Percentiles rank a stretch among this genome's conserved stretches.
These are phyloP conservation scores for Olyra latifolia DNA, from an alignment of 176 grass and related monocot genomes.

Conservation along the genomic window DNA sequence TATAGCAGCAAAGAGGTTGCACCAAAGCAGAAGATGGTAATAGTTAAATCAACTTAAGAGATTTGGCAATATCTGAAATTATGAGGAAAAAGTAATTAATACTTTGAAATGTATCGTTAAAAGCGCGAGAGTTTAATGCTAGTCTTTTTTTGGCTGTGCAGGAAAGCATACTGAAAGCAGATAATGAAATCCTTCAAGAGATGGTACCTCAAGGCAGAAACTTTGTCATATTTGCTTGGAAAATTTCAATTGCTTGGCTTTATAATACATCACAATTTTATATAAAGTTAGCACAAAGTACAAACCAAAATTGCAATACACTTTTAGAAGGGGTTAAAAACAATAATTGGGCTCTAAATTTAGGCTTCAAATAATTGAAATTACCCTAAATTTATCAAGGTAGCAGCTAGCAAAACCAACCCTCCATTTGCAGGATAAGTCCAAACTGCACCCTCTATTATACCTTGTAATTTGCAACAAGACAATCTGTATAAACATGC, in stretches of 20 bases:
- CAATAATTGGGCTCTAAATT: background rate
- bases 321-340: background rate
- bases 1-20: background rate
- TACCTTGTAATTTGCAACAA: background rate
- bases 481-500: background rate
- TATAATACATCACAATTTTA: background rate
- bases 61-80: background rate
- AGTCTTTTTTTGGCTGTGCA: background rate
- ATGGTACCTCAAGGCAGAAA: constrained; percentile 31
- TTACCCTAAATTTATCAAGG: background rate
- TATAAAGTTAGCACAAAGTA: background rate
- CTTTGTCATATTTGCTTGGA: background rate
- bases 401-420: constrained; percentile 1
- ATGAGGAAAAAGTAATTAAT: background rate
- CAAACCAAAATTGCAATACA: background rate
- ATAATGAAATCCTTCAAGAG: constrained; percentile 35
- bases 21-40: background rate
- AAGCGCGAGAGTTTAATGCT: background rate
- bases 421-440: background rate
- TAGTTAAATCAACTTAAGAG: background rate
- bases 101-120: background rate
- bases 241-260: background rate
- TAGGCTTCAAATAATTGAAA: background rate
- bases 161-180: constrained; percentile 42
- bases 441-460: background rate